Conservation (phyloP, 2,329 filamentous ascomycete genomes). For the Helicocarpus griseus region DNA sequence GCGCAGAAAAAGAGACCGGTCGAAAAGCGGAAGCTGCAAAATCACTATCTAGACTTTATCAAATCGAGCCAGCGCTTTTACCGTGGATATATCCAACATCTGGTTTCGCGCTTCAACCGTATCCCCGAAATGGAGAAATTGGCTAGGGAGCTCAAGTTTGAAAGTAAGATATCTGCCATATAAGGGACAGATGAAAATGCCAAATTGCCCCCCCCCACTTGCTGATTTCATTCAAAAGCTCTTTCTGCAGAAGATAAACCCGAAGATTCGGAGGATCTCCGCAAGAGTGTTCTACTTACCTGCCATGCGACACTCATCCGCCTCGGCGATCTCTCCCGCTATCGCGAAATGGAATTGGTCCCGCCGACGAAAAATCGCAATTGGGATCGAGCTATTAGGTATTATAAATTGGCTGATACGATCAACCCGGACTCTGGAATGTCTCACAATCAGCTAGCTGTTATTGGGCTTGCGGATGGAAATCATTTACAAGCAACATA, state of each 20-base stretch:
- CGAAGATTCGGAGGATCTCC: constrained; percentile 42
- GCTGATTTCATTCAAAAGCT: constrained; percentile 16
- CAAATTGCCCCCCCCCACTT: neutral
- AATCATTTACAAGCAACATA: constrained; percentile 81
- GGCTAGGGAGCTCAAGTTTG: constrained; percentile 41
- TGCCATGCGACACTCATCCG: constrained; percentile 78
- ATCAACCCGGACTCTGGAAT: constrained; percentile 70
- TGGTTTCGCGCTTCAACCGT: constrained; percentile 52
- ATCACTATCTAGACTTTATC: constrained; percentile 73
- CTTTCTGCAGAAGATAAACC: constrained; percentile 37
- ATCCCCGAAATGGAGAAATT: constrained; percentile 50
- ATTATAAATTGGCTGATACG: constrained; percentile 72
- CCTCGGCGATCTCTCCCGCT: constrained; percentile 82
- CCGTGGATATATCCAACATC: constrained; percentile 68
- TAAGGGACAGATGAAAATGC: neutral
- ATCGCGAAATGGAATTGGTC: constrained; percentile 64
- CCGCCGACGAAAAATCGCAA: constrained; percentile 54
- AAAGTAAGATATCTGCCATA: constrained; percentile 28
- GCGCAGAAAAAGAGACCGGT: constrained; percentile 44
- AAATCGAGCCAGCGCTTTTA: constrained; percentile 86
- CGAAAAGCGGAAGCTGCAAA: constrained; percentile 67
- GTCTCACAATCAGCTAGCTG: constrained; percentile 82
- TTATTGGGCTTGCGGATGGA: constrained; percentile 65
- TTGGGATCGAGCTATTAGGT: constrained; percentile 70
- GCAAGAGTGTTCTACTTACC: constrained; percentile 55